phyloP scores from a whole-genome alignment of 2,329 filamentous ascomycete genomes.

The Hymenoscyphus albidus region DNA sequence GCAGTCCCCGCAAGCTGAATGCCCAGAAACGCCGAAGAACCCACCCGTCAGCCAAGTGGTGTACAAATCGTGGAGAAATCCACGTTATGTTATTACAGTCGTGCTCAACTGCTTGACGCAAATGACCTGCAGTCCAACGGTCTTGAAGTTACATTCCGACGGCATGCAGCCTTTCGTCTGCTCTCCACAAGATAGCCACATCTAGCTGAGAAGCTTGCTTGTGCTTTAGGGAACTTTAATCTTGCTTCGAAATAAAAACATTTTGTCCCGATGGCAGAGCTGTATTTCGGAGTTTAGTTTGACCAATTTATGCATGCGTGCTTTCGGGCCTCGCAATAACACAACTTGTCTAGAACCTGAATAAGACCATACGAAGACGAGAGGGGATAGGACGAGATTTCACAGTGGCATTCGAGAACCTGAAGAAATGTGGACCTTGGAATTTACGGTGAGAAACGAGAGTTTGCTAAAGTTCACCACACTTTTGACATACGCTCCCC shows the following conservation, averaged over 20 bases:
- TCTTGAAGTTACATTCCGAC: not conserved
- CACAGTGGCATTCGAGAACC: no score
- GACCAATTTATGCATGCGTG: not conserved
- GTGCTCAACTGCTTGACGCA: not conserved
- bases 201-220: not conserved
- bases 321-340: not conserved
- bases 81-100: not conserved
- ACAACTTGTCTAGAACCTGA: not conserved
- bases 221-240: not conserved
- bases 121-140: not conserved
- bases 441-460: no score
- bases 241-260: not conserved
- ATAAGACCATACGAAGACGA: not conserved
- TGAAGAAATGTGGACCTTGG: no score
- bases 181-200: not conserved
- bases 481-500: no score
- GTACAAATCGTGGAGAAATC: not conserved
- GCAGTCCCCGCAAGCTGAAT: no score
- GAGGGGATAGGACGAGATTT: not conserved
- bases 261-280: not conserved
- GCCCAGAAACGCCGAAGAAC: not conserved
- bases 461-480: no score
- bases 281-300: not conserved
- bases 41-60: not conserved
- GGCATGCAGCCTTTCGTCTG: not conserved